These are phyloP conservation scores for Dothistroma pini DNA, from an alignment of 2,329 filamentous ascomycete genomes.

Conservation along the genomic window DNA sequence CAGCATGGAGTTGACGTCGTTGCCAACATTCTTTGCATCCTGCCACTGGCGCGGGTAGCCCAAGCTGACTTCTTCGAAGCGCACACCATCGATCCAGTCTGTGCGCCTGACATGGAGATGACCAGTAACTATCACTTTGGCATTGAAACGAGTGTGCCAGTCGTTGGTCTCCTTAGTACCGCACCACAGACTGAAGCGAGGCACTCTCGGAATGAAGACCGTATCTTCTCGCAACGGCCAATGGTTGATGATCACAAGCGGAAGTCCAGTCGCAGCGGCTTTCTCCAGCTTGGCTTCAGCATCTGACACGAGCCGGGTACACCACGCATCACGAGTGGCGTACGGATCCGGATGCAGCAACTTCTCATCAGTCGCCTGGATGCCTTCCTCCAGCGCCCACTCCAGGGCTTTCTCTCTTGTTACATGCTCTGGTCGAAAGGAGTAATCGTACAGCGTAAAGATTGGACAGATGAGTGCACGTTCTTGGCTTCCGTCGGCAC, in stretches of 20 bases:
- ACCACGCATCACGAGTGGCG: conserved; percentile 44
- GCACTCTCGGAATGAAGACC: conserved; percentile 42
- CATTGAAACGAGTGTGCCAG: conserved; percentile 46
- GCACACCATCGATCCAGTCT: conserved; percentile 45
- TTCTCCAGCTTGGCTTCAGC: conserved; percentile 41
- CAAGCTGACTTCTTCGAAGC: conserved; percentile 47
- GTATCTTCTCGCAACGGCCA: conserved; percentile 47
- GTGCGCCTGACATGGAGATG: conserved; percentile 47
- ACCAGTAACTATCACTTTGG: conserved; percentile 46
- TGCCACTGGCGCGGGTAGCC: conserved; percentile 50
- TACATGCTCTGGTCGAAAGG: conserved; percentile 51
- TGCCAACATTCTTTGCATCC: conserved; percentile 40
- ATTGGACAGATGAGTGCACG: conserved; percentile 52
- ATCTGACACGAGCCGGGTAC: conserved; percentile 40
- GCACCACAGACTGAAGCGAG: conserved; percentile 47
- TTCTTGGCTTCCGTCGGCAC: conserved; percentile 45
- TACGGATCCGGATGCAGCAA: conserved; percentile 47
- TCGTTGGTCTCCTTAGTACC: conserved; percentile 47
- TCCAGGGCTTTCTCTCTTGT: conserved; percentile 46
- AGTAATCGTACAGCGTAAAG: conserved; percentile 60
- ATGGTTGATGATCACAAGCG: conserved; percentile 45
- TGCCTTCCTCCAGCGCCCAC: conserved; percentile 46
- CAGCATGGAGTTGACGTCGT: conserved; percentile 45
- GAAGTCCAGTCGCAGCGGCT: conserved; percentile 30
- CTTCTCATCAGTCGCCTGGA: conserved; percentile 46